A percentile compares a stretch with the other conserved stretches of the same genome.
Conservation (phyloP, 805 yeast species). For the Crinitomyces ghanaensis region DNA sequence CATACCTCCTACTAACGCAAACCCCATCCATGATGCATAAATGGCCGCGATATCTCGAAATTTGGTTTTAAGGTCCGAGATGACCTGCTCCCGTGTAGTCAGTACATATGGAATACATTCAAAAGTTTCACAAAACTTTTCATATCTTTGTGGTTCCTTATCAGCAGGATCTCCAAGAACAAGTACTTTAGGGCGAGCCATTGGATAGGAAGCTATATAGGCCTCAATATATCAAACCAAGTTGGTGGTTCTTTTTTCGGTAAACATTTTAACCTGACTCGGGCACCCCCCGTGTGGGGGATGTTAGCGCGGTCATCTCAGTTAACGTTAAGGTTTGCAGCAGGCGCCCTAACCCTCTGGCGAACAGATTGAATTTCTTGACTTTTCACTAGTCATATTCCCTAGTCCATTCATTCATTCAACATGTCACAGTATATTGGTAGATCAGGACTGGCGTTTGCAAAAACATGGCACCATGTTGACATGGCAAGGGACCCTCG, state of each 20-base stretch:
- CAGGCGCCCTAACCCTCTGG: too few species aligned
- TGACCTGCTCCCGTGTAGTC: slow-evolving; percentile 27
- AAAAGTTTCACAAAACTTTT: slow-evolving; percentile 4
- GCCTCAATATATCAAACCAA: too few species aligned
- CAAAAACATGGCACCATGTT: slow-evolving; percentile 92
- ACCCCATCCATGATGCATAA: slow-evolving; percentile 45
- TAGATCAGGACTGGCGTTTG: slow-evolving; percentile 67
- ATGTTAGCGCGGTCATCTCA: too few species aligned
- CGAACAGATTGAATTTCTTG: too few species aligned
- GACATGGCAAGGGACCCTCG: slow-evolving; percentile 78
- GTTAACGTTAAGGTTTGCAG: too few species aligned
- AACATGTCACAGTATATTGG: too few species aligned
- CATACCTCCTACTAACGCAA: slow-evolving; percentile 20
- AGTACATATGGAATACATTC: slow-evolving; percentile 9
- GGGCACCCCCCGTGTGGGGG: too few species aligned
- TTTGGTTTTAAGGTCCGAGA: slow-evolving; percentile 30
- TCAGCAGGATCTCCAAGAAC: slow-evolving; percentile 5
- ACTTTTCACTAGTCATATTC: too few species aligned
- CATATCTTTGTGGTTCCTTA: slow-evolving; percentile 3
- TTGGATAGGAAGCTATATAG: too few species aligned
- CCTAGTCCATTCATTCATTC: too few species aligned
- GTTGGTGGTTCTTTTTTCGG: too few species aligned
- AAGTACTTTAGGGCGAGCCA: slow-evolving; percentile 3
- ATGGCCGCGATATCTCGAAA: slow-evolving; percentile 39
- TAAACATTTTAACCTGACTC: too few species aligned